phyloP scores from a whole-genome alignment of 2,329 filamentous ascomycete species.

The Xylogone sp. region DNA sequence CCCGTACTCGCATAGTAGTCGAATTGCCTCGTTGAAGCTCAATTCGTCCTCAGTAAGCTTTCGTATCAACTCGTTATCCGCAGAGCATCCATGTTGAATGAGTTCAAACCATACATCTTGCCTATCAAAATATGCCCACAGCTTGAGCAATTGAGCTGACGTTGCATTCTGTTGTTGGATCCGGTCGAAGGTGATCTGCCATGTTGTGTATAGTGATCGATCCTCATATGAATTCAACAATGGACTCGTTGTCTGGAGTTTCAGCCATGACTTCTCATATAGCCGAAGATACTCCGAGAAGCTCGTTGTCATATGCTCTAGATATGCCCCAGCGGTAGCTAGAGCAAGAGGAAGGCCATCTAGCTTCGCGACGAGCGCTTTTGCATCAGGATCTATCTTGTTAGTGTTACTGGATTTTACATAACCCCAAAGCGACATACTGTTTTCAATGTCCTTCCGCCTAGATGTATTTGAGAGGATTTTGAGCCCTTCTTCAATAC shows the following conservation, averaged over 20 bases:
- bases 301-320: too few relatives aligned
- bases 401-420: too few relatives aligned
- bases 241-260: constrained; percentile 8
- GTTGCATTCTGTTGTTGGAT: constrained; percentile 25
- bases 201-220: too few relatives aligned
- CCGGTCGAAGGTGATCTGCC: constrained; percentile 33
- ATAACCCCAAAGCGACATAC: too few relatives aligned
- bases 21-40: constrained; percentile 9
- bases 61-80: constrained; percentile 8
- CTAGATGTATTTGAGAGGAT: too few relatives aligned
- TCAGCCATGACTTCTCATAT: constrained; percentile 11
- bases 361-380: too few relatives aligned
- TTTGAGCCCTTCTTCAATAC: too few relatives aligned
- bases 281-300: too few relatives aligned
- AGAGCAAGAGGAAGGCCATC: too few relatives aligned
- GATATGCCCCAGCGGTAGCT: too few relatives aligned
- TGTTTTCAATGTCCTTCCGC: too few relatives aligned
- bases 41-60: constrained; percentile 9
- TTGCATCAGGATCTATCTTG: too few relatives aligned
- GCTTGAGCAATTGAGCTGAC: constrained; percentile 32
- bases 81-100: constrained; percentile 21
- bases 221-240: constrained; percentile 12
- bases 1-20: constrained; percentile 9
- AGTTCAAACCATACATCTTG: constrained; percentile 43
- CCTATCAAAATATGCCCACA: constrained; percentile 39